A percentile compares a stretch with the other conserved stretches of the same genome.
phyloP scores from a whole-genome alignment of 352 stramenopile genomes.

The Saprolegnia parasitica region DNA sequence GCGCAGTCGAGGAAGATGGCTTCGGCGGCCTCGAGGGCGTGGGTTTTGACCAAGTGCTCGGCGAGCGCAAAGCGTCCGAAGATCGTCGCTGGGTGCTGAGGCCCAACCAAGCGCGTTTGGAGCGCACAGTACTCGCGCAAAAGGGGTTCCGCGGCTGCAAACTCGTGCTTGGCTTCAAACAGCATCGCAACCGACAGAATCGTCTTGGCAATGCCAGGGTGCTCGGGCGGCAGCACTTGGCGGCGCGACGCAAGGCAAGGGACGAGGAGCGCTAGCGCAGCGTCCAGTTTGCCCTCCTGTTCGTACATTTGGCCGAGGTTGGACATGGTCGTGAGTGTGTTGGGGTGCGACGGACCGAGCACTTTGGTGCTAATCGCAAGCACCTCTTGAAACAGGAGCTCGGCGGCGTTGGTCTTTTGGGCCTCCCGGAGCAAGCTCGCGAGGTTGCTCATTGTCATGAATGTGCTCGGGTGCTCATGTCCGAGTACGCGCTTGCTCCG shows the following conservation, averaged over 20 bases:
- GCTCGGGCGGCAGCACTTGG: neutral
- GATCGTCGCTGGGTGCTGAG: neutral
- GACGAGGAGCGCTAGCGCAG: neutral
- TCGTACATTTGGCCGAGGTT: conserved; percentile 6
- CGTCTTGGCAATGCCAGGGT: neutral
- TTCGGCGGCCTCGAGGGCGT: neutral
- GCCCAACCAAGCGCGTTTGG: neutral
- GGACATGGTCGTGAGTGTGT: neutral
- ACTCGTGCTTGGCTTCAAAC: neutral
- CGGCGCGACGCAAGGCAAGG: neutral
- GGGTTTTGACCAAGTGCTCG: neutral
- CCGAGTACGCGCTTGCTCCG: conserved; percentile 4
- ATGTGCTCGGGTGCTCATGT: neutral
- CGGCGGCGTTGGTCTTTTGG: neutral
- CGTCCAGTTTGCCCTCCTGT: neutral
- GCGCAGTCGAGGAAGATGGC: neutral
- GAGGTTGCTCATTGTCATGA: conserved; percentile 1
- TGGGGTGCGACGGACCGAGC: neutral
- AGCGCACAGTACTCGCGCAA: neutral
- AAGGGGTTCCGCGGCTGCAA: neutral
- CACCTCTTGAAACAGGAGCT: neutral
- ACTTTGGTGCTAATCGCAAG: neutral
- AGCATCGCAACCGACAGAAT: neutral
- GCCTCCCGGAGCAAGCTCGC: neutral
- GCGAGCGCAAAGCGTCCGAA: neutral